Base-by-base conservation (phyloP, 1,139 yeast species). In the Nakaseomyces nivariensis region DNA sequence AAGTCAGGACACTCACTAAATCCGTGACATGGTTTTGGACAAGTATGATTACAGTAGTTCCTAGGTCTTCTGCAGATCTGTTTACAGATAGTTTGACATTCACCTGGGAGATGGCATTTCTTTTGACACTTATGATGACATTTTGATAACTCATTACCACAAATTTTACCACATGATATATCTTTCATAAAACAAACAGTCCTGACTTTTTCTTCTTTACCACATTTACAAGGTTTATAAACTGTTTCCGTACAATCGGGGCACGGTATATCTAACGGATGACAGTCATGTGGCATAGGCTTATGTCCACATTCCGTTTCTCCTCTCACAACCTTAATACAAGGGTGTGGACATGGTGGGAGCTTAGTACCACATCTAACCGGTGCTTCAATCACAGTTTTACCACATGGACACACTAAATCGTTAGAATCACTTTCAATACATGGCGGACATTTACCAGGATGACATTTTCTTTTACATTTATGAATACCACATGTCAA, bases 371-470 rank as follows among this genome's bases (percentile, higher is more conserved):
- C 97, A 69, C 97, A 89, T 56, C 96, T 73, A 9, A 88, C 89
- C 0, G 97, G 97, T 0, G 96, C 96, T 48, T 76, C 76, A 8
- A 88, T 72, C 3, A 83, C 74, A 0, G 97, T 89, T 52, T 77
- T 74, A 1, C 97, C 96, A 71, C 97, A 89, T 50, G 85, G 76
- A 63, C 97, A 89, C 2, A 81, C 75, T 58, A 87, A 71, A 63
- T 89, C 97, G 32, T 86, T 92, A 48, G 81, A 79, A 10, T 88
- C 77, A 4, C 95, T 85, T 59, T 88, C 96, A 48, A 86, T 66
- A 64, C 97, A 89, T 8, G 90, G 84, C 2, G 82, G 81, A 68
- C 97, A 89, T 1, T 86, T 78, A 0, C 97, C 97, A 11, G 79
- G 71, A 64, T 89, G 97, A 60, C 97, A 89, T 33, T 83, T 75